These are phyloP conservation scores for Moniliella sp. DNA, from an alignment of 1,284 basidiomycete genomes.

Conservation along the genomic window DNA sequence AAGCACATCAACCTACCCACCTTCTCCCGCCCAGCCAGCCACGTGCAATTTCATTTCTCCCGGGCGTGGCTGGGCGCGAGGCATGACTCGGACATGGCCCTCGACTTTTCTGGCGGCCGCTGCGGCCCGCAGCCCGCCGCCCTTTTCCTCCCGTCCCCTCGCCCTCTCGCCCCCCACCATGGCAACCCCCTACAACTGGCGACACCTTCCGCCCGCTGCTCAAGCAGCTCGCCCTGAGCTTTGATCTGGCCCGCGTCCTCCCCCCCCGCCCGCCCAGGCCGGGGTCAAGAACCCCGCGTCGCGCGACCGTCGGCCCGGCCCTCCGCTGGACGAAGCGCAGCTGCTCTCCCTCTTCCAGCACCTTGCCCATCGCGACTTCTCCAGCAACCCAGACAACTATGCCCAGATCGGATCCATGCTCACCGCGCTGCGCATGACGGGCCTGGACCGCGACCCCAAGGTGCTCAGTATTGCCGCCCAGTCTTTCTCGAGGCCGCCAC, in stretches of 20 bases:
- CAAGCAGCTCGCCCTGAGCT: conserved; percentile 14
- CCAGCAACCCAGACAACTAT: conserved; percentile 15
- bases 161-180: not conserved
- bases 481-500: conserved; percentile 9
- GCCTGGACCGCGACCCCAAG: conserved; percentile 14
- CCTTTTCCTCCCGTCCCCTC: too few relatives aligned
- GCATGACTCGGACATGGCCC: too few relatives aligned
- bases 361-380: conserved; percentile 25
- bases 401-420: conserved; percentile 25
- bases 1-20: too few relatives aligned
- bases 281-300: not conserved
- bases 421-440: conserved; percentile 21
- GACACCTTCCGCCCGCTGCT: conserved; percentile 22
- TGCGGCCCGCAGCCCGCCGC: too few relatives aligned
- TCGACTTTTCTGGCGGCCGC: too few relatives aligned
- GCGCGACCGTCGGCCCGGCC: conserved; percentile 2
- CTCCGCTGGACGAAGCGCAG: conserved; percentile 8
- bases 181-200: conserved; percentile 6
- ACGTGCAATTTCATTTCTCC: too few relatives aligned
- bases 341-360: conserved; percentile 18
- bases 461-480: conserved; percentile 15
- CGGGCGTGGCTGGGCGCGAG: too few relatives aligned
- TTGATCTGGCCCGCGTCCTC: conserved; percentile 4
- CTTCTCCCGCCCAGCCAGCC: too few relatives aligned
- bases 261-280: conserved; percentile 4